Evolutionary conservation across 1,139 yeast species (phyloP).

Genomic region (Scheffersomyces stambukii): DNA sequence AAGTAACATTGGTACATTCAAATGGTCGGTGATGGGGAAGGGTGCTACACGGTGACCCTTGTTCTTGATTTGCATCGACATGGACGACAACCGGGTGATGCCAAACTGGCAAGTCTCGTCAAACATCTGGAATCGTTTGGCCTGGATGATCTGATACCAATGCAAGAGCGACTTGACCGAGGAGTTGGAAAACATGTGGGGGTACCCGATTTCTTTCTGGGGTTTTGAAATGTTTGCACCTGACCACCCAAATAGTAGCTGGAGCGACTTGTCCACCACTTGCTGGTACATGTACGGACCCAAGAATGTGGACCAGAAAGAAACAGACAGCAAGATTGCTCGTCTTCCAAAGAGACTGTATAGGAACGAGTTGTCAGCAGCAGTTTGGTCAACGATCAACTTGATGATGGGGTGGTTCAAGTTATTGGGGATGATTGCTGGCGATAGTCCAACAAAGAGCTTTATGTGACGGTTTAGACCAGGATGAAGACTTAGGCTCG

Average conservation of each 20-base stretch:
- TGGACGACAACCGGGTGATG: constrained; percentile 18
- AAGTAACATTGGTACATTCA: constrained; percentile 38
- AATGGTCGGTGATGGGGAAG: constrained; percentile 43
- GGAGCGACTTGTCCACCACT: constrained; percentile 35
- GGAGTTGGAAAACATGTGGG: constrained; percentile 46
- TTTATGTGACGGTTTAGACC: constrained; percentile 28
- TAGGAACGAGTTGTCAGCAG: constrained; percentile 28
- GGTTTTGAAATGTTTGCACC: constrained; percentile 26
- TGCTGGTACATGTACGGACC: constrained; percentile 31
- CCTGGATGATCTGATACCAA: constrained; percentile 46
- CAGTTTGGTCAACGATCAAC: constrained; percentile 33
- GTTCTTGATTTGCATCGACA: constrained; percentile 17
- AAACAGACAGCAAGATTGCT: constrained; percentile 42
- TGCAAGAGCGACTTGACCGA: constrained; percentile 44
- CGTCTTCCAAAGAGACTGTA: constrained; percentile 38
- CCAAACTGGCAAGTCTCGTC: constrained; percentile 36
- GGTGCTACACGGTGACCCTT: constrained; percentile 53
- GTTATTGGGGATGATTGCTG: constrained; percentile 42
- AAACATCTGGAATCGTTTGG: constrained; percentile 43
- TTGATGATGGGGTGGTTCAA: constrained; percentile 35
- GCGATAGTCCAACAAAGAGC: constrained; percentile 40
- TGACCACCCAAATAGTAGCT: constrained; percentile 40
- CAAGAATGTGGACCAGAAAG: constrained; percentile 40
- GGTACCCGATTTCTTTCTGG: constrained; percentile 41
- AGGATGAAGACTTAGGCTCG: constrained; percentile 38